Conservation (phyloP, 2,329 filamentous ascomycete species). For the Neurospora sp. region DNA sequence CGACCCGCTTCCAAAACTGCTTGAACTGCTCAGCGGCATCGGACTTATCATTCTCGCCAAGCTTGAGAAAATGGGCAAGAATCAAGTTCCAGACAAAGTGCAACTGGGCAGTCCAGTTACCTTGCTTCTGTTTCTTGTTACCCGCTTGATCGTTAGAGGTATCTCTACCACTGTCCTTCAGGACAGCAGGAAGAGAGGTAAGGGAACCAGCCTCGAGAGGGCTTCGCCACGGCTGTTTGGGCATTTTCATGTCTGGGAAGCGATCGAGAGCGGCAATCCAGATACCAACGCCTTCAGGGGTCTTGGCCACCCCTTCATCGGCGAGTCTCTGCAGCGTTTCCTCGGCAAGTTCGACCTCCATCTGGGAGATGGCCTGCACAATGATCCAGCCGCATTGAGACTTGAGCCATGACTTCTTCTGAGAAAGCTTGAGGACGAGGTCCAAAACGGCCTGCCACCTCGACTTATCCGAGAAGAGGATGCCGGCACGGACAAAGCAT, state of each 20-base stretch:
- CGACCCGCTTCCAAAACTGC: conserved; percentile 75
- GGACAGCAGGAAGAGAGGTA: conserved; percentile 58
- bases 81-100: conserved; percentile 85
- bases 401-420: conserved; percentile 79
- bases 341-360: conserved; percentile 47
- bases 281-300: conserved; percentile 79
- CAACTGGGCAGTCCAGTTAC: conserved; percentile 68
- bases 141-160: conserved; percentile 34
- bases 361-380: conserved; percentile 58
- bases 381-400: conserved; percentile 81
- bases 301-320: conserved; percentile 59
- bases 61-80: conserved; percentile 41
- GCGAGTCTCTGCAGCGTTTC: conserved; percentile 52
- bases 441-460: conserved; percentile 61
- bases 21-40: conserved; percentile 44
- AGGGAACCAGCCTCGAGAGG: conserved; percentile 63
- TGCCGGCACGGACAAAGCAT: conserved; percentile 69
- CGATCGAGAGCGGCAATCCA: conserved; percentile 63
- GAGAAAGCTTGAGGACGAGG: conserved; percentile 61
- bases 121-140: conserved; percentile 45
- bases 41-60: conserved; percentile 21
- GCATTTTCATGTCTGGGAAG: conserved; percentile 55
- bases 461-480: conserved; percentile 52
- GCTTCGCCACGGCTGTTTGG: conserved; percentile 66
- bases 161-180: conserved; percentile 63